Conservation (phyloP, 257 asterid species). For the Marsdenia floribunda region DNA sequence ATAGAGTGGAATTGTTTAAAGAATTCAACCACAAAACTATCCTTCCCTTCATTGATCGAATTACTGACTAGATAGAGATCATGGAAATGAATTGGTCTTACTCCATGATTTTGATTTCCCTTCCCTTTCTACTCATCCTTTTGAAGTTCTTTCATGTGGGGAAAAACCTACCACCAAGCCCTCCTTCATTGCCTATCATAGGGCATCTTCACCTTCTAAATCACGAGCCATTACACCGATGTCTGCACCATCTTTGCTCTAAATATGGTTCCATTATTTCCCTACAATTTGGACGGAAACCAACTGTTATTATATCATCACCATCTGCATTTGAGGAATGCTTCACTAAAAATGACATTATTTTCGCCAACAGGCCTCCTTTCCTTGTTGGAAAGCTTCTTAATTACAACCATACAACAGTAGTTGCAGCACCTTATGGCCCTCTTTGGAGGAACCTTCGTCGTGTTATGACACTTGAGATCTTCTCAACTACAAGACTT, state of each 20-base stretch:
- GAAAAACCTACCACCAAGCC: conserved; percentile 6
- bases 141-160: background rate
- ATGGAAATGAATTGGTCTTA: background rate
- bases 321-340: conserved; percentile 17
- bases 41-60: too few relatives aligned
- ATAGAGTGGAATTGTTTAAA: too few relatives aligned
- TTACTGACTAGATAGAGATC: background rate
- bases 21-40: too few relatives aligned
- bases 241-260: background rate
- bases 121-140: background rate
- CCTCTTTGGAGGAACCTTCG: conserved; percentile 22
- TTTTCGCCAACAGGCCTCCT: conserved; percentile 16
- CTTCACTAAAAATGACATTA: conserved; percentile 21
- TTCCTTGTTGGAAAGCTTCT: conserved; percentile 15
- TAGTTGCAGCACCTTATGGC: conserved; percentile 21
- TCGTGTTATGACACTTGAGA: conserved; percentile 5
- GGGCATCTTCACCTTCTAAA: conserved; percentile 24
- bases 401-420: conserved; percentile 16
- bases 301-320: conserved; percentile 8
- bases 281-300: conserved; percentile 6
- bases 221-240: conserved; percentile 2
- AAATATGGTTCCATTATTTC: conserved; percentile 11
- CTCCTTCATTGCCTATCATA: conserved; percentile 13
- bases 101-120: background rate
- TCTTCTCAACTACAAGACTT: conserved; percentile 14